These are phyloP conservation scores for Boletus barrowsii DNA, from an alignment of 768 basidiomycete genomes.

Conservation along the genomic window DNA sequence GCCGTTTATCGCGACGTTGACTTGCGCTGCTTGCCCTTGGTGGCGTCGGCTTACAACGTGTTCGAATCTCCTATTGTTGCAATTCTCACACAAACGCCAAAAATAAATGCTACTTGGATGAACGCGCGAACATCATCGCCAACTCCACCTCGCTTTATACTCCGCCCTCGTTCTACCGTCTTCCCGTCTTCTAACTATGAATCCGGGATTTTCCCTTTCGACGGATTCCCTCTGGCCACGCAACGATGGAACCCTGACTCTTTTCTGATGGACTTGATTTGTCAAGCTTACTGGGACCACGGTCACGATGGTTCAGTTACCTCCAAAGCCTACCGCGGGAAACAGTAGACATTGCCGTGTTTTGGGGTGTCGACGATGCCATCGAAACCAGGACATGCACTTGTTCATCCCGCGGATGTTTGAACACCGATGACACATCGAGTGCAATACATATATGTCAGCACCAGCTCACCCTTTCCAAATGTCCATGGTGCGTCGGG, in stretches of 20 bases:
- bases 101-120: conserved; percentile 19
- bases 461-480: neutral
- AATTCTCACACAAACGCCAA: conserved; percentile 14
- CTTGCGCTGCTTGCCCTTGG: neutral
- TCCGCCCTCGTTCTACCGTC: conserved; percentile 10
- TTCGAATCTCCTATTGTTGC: conserved; percentile 4
- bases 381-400: conserved; percentile 15
- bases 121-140: conserved; percentile 22
- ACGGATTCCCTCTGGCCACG: conserved; percentile 9
- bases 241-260: conserved; percentile 5
- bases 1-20: conserved; percentile 7
- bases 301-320: conserved; percentile 64
- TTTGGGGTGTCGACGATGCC: conserved; percentile 47
- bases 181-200: conserved; percentile 10
- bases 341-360: conserved; percentile 54
- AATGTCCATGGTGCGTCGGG: conserved; percentile 20
- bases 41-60: conserved; percentile 9
- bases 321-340: conserved; percentile 57
- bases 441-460: neutral
- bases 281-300: conserved; percentile 44
- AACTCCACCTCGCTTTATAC: conserved; percentile 17
- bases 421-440: conserved; percentile 4
- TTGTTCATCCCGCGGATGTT: conserved; percentile 15
- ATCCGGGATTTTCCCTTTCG: conserved; percentile 27
- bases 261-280: conserved; percentile 9